A percentile compares a stretch with the other conserved stretches of the same genome.
Conservation (phyloP, 441 rosid genomes). For the Pelargonium citronellum region DNA sequence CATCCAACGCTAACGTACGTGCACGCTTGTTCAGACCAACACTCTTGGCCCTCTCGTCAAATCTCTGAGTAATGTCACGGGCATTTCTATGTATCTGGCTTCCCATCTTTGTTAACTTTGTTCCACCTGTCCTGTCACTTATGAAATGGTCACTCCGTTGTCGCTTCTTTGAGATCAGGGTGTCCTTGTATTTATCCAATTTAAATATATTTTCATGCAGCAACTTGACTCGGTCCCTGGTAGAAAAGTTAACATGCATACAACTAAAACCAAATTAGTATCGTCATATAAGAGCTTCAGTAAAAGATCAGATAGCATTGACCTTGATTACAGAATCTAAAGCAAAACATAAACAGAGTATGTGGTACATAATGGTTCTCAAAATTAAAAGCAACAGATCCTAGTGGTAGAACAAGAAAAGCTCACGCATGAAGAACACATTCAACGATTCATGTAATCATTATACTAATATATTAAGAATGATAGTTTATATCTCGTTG, state of each 20-base stretch:
- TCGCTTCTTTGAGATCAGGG: constrained; percentile 38
- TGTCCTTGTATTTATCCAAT: constrained; percentile 34
- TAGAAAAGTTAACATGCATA: constrained; percentile 15
- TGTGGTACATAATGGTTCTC: neutral
- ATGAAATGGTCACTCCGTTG: constrained; percentile 38
- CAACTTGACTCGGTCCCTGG: constrained; percentile 42
- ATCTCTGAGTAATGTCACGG: constrained; percentile 42
- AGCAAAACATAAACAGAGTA: neutral
- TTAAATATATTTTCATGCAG: constrained; percentile 36
- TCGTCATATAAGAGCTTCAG: neutral
- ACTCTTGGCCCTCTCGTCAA: constrained; percentile 49
- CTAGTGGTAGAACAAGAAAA: neutral
- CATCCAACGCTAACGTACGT: constrained; percentile 44
- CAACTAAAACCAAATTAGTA: neutral
- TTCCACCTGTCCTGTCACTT: constrained; percentile 37
- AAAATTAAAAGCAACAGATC: neutral
- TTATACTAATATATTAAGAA: neutral
- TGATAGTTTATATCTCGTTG: neutral
- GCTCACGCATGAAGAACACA: neutral
- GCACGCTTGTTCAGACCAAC: constrained; percentile 40
- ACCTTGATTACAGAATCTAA: neutral
- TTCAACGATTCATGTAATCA: neutral
- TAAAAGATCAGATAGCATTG: neutral
- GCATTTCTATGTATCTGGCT: constrained; percentile 36
- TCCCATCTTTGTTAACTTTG: constrained; percentile 36